Percentiles rank a stretch among this genome's conserved stretches.
Conservation (phyloP, 2,329 filamentous ascomycete genomes). For the Aspergillus carbonarius region DNA sequence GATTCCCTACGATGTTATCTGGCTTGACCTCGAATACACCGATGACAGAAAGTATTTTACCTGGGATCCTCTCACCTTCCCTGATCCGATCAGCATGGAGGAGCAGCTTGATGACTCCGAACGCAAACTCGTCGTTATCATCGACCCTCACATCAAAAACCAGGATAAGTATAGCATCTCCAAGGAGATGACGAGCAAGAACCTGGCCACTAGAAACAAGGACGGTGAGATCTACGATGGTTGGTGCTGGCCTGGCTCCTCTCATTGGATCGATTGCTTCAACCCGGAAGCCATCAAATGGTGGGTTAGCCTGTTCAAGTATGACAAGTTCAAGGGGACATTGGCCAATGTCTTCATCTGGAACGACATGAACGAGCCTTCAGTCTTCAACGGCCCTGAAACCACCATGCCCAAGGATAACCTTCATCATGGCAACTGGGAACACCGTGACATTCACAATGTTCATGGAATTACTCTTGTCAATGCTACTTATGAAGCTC, state of each 20-base stretch:
- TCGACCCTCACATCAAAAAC: slow-evolving; percentile 98
- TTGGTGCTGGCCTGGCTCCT: slow-evolving; percentile 98
- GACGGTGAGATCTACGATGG: slow-evolving; percentile 86
- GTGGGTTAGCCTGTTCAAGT: slow-evolving; percentile 89
- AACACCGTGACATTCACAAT: slow-evolving; percentile 96
- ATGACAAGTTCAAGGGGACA: slow-evolving; percentile 82
- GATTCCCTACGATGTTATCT: slow-evolving; percentile 98
- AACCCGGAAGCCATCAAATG: slow-evolving; percentile 87
- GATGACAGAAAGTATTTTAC: slow-evolving; percentile 98
- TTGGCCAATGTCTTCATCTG: slow-evolving; percentile 87
- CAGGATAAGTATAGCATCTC: slow-evolving; percentile 72
- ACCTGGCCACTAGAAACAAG: slow-evolving; percentile 84
- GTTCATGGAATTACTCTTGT: slow-evolving; percentile 92
- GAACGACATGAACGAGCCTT: slow-evolving; percentile 99
- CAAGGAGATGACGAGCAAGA: slow-evolving; percentile 79
- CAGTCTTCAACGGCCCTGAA: slow-evolving; percentile 97
- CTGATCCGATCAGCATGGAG: slow-evolving; percentile 81
- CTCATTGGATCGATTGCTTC: slow-evolving; percentile 94
- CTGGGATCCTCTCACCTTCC: slow-evolving; percentile 87
- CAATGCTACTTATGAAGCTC: slow-evolving; percentile 85
- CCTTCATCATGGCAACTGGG: slow-evolving; percentile 85
- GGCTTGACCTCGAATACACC: slow-evolving; percentile 97
- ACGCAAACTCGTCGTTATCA: slow-evolving; percentile 88
- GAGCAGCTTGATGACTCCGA: slow-evolving; percentile 81
- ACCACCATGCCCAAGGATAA: slow-evolving; percentile 99